Evolutionary conservation across 805 yeast genomes (phyloP).

Genomic region (Suhomyces sp.): DNA sequence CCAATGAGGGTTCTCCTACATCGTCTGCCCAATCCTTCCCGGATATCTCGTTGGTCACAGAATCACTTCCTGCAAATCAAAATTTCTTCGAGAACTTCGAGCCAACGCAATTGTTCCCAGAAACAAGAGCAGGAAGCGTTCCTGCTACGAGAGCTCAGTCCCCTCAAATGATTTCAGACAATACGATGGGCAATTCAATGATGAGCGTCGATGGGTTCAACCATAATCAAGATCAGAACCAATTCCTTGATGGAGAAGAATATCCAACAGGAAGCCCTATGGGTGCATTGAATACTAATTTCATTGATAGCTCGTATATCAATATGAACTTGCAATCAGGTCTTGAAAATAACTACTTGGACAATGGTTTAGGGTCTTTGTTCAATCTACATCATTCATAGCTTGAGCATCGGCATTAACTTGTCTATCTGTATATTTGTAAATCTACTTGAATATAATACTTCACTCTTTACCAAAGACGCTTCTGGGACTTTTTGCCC

Average conservation of each 20-base stretch:
- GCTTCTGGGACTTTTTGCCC: constrained; percentile 6
- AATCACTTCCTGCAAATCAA: constrained; percentile 45
- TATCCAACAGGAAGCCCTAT: constrained; percentile 22
- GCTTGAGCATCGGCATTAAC: background rate
- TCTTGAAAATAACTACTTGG: constrained; percentile 21
- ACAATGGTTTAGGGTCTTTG: constrained; percentile 26
- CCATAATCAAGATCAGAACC: constrained; percentile 1
- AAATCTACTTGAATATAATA: background rate
- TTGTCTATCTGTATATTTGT: constrained; percentile 2
- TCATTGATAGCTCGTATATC: constrained; percentile 39
- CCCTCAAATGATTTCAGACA: constrained; percentile 16
- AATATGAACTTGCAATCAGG: constrained; percentile 43
- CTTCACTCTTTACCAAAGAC: constrained; percentile 3
- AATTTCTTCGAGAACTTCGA: constrained; percentile 51
- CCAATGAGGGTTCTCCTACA: constrained; percentile 31
- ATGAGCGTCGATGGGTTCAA: background rate
- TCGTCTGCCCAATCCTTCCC: constrained; percentile 42
- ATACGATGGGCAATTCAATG: background rate
- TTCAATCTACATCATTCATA: constrained; percentile 22
- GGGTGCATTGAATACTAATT: constrained; percentile 31
- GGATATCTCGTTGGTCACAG: constrained; percentile 55
- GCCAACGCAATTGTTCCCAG: constrained; percentile 56
- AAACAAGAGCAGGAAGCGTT: constrained; percentile 25
- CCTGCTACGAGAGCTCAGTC: constrained; percentile 39
- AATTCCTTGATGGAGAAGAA: constrained; percentile 1